Percentiles rank a stretch among this genome's conserved stretches.
phyloP scores from a whole-genome alignment of 352 stramenopile species.

The Globisporangium abappressorium region DNA sequence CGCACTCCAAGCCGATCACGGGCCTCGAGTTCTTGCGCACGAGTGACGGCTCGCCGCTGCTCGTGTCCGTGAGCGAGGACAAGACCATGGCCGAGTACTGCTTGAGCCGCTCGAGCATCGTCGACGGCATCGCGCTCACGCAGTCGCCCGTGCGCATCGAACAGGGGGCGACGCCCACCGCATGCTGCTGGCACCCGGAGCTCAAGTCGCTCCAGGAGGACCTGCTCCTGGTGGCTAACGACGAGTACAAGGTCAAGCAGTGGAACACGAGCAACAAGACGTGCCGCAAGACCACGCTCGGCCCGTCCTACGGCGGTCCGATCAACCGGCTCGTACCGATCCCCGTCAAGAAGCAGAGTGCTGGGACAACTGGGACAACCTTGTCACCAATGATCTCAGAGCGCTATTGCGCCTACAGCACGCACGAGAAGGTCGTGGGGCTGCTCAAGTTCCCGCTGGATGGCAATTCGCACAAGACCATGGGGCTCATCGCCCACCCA shows the following conservation, averaged over 20 bases:
- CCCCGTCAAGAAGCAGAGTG: slow-evolving; percentile 23
- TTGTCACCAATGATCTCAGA: slow-evolving; percentile 17
- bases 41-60: slow-evolving; percentile 63
- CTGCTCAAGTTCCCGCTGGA: slow-evolving; percentile 89
- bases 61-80: slow-evolving; percentile 88
- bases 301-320: slow-evolving; percentile 87
- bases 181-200: slow-evolving; percentile 89
- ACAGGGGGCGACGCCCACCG: slow-evolving; percentile 80
- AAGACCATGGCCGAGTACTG: slow-evolving; percentile 89
- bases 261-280: slow-evolving; percentile 91
- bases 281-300: slow-evolving; percentile 88
- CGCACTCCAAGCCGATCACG: slow-evolving; percentile 81
- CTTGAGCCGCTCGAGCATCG: slow-evolving; percentile 72
- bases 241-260: slow-evolving; percentile 94
- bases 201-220: slow-evolving; percentile 83
- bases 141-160: slow-evolving; percentile 75
- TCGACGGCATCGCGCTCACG: slow-evolving; percentile 85
- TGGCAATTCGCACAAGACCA: slow-evolving; percentile 89
- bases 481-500: slow-evolving; percentile 92
- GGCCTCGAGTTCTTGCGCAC: slow-evolving; percentile 85
- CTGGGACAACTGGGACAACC: background rate
- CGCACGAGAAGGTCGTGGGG: slow-evolving; percentile 80
- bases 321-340: slow-evolving; percentile 81
- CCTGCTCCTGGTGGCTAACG: slow-evolving; percentile 85
- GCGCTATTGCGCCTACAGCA: slow-evolving; percentile 81